Evolutionary conservation across 108 stramenopile genomes (phyloP), one percentile per base, ranked within the genome.

Genomic region (Craspedostauros australis): DNA sequence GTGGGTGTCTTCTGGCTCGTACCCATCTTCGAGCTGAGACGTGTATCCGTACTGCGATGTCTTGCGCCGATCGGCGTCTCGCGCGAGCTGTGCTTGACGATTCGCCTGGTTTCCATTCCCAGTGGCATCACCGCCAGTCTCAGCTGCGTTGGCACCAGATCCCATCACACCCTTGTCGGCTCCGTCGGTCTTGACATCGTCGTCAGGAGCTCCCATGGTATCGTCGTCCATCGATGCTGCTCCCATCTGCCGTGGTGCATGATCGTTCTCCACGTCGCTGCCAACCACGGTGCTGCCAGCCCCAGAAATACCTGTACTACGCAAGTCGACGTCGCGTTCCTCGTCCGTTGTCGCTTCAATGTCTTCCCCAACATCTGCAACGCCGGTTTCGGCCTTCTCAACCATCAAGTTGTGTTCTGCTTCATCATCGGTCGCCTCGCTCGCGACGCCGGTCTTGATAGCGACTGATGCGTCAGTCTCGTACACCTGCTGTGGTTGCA

Each of bases 1-100:
- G 34, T 67, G 66, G 4, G 66, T 67, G 32, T 67, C 66, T 46
- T 67, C 66, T 5, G 66, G 66, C 27, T 67, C 66, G 28, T 67
- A 67, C 5, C 66, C 66, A 39, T 66, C 64, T 29, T 57, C 64
- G 6, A 57, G 46, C 25, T 66, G 64, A 16, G 56, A 57, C 25
- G 40, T 43, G 44, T 57, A 66, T 3, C 56, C 64, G n/a, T n/a
- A n/a, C n/a, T 7, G 20, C 28, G 21, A 20, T 45, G 11, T 38
- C 44, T 11, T 23, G 39, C 0, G 45, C 16, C 0, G 43, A 66
- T 66, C 56, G 16, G 55, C 64, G 18, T 41, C 56, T 8, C 44
- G 31, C 21, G 39, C 34, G 11, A 46, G 44, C 26, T 46, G 30
- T 9, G 56, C 64, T 34, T 38, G 26, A 22, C 38, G 33, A 38